Percentiles rank a stretch among this genome's conserved stretches.
Evolutionary conservation across 2,329 filamentous ascomycete genomes (phyloP).

Genomic region (Trichoderma sp.): DNA sequence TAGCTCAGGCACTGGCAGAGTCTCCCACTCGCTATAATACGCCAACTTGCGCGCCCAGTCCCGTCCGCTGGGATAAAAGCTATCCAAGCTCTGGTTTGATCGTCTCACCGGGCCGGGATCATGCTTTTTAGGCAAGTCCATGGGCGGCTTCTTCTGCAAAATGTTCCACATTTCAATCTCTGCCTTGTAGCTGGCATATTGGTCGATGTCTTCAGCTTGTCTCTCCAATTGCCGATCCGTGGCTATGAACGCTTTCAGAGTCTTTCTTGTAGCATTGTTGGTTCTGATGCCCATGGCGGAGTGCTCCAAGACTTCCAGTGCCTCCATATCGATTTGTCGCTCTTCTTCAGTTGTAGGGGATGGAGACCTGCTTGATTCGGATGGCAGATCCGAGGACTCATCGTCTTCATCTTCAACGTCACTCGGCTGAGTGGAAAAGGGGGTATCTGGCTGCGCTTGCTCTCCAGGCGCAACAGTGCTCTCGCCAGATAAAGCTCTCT

Average conservation of each 20-base stretch:
- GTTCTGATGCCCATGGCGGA: constrained; percentile 48
- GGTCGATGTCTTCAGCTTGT: constrained; percentile 50
- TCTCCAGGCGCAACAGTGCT: background rate
- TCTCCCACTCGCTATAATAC: constrained; percentile 52
- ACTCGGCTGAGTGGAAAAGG: background rate
- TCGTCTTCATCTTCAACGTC: constrained; percentile 32
- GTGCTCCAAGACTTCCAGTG: constrained; percentile 48
- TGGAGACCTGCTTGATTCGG: constrained; percentile 21
- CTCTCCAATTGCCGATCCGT: constrained; percentile 49
- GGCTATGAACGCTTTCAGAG: constrained; percentile 46
- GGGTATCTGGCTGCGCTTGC: background rate
- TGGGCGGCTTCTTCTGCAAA: constrained; percentile 46
- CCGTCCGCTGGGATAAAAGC: constrained; percentile 42
- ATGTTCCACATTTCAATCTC: constrained; percentile 53
- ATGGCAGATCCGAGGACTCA: constrained; percentile 29
- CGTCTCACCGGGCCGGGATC: constrained; percentile 38
- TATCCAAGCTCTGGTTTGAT: constrained; percentile 42
- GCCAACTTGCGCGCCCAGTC: constrained; percentile 47
- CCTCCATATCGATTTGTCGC: constrained; percentile 43
- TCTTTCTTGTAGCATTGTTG: constrained; percentile 42
- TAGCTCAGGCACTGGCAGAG: constrained; percentile 13
- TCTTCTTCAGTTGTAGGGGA: constrained; percentile 37
- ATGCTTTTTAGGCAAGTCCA: constrained; percentile 39
- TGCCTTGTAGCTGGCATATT: constrained; percentile 45
- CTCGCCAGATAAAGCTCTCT: constrained; percentile 42